phyloP scores from a whole-genome alignment of 1,284 basidiomycete species.

The Tremellales sp. region DNA sequence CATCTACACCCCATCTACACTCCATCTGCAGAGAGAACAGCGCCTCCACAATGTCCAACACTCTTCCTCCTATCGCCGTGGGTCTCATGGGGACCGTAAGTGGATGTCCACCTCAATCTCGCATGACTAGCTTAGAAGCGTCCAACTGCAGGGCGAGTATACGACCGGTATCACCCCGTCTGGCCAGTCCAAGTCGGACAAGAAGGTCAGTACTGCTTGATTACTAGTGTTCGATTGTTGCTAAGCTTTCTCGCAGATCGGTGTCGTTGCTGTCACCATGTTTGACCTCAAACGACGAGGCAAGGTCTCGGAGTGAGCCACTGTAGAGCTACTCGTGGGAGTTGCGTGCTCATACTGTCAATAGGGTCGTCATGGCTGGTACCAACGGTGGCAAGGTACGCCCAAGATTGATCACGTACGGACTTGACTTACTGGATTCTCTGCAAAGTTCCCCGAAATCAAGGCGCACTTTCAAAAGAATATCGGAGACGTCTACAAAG shows the following conservation, averaged over 20 bases:
- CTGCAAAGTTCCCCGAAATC: slow-evolving; percentile 76
- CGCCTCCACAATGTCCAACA: slow-evolving; percentile 17
- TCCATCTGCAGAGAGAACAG: no score
- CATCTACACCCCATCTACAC: no score
- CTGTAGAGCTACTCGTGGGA: background rate
- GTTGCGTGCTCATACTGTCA: background rate
- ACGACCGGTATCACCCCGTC: slow-evolving; percentile 88
- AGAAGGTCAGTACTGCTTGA: slow-evolving; percentile 59
- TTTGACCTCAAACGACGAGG: slow-evolving; percentile 83
- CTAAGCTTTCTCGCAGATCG: slow-evolving; percentile 50
- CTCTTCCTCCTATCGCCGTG: slow-evolving; percentile 38
- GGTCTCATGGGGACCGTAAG: slow-evolving; percentile 48
- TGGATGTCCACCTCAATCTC: background rate
- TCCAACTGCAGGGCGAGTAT: slow-evolving; percentile 56
- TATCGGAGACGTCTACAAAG: slow-evolving; percentile 71
- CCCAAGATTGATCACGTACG: background rate
- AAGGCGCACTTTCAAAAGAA: slow-evolving; percentile 76
- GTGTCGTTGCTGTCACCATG: slow-evolving; percentile 79
- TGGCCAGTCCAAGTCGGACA: slow-evolving; percentile 89
- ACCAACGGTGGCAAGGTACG: slow-evolving; percentile 46
- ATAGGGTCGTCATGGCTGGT: slow-evolving; percentile 46
- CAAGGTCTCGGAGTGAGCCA: slow-evolving; percentile 58
- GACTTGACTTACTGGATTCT: slow-evolving; percentile 1
- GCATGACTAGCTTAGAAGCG: slow-evolving; percentile 4
- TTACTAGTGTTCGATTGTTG: background rate